Evolutionary conservation across 352 stramenopile species (phyloP).

Genomic region (Pythium sp.): DNA sequence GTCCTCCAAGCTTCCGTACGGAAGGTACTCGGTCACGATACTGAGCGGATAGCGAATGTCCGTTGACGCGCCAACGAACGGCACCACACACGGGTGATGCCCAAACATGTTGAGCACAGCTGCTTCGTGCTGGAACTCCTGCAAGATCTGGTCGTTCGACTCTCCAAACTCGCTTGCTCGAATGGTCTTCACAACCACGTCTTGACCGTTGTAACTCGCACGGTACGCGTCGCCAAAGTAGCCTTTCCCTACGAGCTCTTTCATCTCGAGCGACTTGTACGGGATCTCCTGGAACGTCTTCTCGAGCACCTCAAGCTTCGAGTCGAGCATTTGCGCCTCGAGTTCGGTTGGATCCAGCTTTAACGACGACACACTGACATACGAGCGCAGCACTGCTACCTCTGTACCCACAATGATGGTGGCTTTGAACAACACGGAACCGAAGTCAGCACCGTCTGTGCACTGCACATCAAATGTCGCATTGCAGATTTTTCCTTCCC

Average conservation of each 20-base stretch:
- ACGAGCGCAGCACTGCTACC: conserved; percentile 68
- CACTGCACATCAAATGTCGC: conserved; percentile 63
- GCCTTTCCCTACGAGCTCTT: conserved; percentile 69
- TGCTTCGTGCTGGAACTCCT: conserved; percentile 83
- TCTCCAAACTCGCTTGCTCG: conserved; percentile 73
- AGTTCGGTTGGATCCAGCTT: conserved; percentile 36
- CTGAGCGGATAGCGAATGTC: conserved; percentile 62
- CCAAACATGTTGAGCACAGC: conserved; percentile 82
- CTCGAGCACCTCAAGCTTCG: conserved; percentile 67
- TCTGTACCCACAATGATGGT: conserved; percentile 67
- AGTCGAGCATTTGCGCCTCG: conserved; percentile 52
- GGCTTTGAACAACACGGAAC: conserved; percentile 70
- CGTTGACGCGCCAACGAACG: conserved; percentile 77
- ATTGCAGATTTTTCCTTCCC: conserved; percentile 67
- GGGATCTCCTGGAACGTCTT: conserved; percentile 78
- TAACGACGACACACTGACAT: conserved; percentile 55
- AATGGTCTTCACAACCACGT: conserved; percentile 85
- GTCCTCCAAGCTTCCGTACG: conserved; percentile 70
- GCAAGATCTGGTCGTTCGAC: conserved; percentile 66
- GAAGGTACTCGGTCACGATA: conserved; percentile 74
- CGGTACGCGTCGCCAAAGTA: conserved; percentile 83
- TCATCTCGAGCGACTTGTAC: conserved; percentile 60
- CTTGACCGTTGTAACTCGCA: conserved; percentile 51
- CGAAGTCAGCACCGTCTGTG: conserved; percentile 43
- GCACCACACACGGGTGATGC: conserved; percentile 75